Base-by-base conservation (phyloP, 371 early-diverging fungal species). In the Coemansia sp. region DNA sequence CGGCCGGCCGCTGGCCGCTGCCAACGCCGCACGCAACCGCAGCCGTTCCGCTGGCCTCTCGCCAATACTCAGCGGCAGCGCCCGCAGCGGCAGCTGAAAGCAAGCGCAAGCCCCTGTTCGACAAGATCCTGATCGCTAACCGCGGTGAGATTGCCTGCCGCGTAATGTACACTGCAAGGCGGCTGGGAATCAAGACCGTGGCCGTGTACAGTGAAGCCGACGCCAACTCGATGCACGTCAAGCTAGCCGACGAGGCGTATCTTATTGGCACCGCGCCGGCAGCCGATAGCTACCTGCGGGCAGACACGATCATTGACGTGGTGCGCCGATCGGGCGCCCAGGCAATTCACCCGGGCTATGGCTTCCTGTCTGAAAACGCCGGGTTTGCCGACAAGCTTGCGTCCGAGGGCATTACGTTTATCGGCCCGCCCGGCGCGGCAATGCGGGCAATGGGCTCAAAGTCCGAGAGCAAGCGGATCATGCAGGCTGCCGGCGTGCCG, bases 381-480 rank as follows among this genome's bases (percentile, higher is more conserved):
- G 85, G 82, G 43, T 95, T 99, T 80, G 93, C 94, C 9, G 84
- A 90, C 38, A 82, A 81, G 49, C 87, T 95, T 18, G 87, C 81
- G 10, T 80, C 83, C 24, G 85, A 83, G 46, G 84, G 86, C 2
- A 69, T 85, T 9, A 74, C 69, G 10, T 99, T 99, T 75, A 95
- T 99, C 66, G 99, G 99, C 6, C 99, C 99, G 31, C 88, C 90
- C 3, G 86, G 84, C 18, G 78, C 86, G 50, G 92, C 97, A n/a
- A 98, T 99, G 86, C 79, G 86, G 4, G 84, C 91, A 37, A 94
- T 99, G 93, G 97, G 97, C 5, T 93, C 93, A 36, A 99, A 99
- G 82, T 92, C 91, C 69, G 94, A 90, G 76, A 90, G 92, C 54
- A 97, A 97, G 72, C 85, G 83, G 54, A 96, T 97, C 64, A 94